Evolutionary conservation across 2,329 filamentous ascomycete species (phyloP).

Genomic region (Arthrobotrys conoides): DNA sequence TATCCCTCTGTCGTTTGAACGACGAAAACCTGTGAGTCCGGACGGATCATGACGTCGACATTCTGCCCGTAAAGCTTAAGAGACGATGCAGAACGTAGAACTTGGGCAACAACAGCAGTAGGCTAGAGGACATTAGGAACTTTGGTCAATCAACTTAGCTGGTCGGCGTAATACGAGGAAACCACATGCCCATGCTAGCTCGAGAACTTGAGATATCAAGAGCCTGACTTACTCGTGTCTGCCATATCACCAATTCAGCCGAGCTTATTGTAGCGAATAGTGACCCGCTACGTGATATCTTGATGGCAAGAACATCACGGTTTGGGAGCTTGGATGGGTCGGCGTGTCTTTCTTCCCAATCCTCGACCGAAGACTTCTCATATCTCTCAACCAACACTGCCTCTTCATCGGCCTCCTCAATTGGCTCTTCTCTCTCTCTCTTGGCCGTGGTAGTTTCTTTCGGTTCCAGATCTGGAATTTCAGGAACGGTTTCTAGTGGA

Average conservation of each 20-base stretch:
- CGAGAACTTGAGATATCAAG: slow-evolving; percentile 4
- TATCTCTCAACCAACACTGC: slow-evolving; percentile 55
- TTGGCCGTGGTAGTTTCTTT: slow-evolving; percentile 30
- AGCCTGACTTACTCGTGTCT: slow-evolving; percentile 78
- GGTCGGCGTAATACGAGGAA: slow-evolving; percentile 41
- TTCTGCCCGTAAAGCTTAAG: slow-evolving; percentile 87
- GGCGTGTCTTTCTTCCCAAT: slow-evolving; percentile 62
- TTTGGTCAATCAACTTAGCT: slow-evolving; percentile 62
- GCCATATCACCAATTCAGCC: slow-evolving; percentile 92
- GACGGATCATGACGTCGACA: slow-evolving; percentile 84
- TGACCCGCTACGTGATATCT: slow-evolving; percentile 83
- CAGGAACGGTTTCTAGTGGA: slow-evolving; percentile 33
- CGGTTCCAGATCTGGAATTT: slow-evolving; percentile 32
- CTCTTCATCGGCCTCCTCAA: slow-evolving; percentile 63
- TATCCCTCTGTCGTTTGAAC: slow-evolving; percentile 88
- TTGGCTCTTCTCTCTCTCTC: slow-evolving; percentile 29
- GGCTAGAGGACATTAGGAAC: slow-evolving; percentile 73
- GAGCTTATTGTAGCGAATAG: slow-evolving; percentile 89
- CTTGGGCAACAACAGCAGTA: slow-evolving; percentile 86
- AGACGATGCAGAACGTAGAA: slow-evolving; percentile 85
- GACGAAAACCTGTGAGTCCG: slow-evolving; percentile 92
- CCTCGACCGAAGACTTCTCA: slow-evolving; percentile 35
- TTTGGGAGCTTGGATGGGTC: slow-evolving; percentile 66
- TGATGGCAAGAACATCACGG: slow-evolving; percentile 80
- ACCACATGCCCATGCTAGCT: slow-evolving; percentile 15